A percentile compares a stretch with the other conserved stretches of the same genome.
Conservation (phyloP, 1,284 basidiomycete genomes). For the Erythrobasidium hasegawianum region DNA sequence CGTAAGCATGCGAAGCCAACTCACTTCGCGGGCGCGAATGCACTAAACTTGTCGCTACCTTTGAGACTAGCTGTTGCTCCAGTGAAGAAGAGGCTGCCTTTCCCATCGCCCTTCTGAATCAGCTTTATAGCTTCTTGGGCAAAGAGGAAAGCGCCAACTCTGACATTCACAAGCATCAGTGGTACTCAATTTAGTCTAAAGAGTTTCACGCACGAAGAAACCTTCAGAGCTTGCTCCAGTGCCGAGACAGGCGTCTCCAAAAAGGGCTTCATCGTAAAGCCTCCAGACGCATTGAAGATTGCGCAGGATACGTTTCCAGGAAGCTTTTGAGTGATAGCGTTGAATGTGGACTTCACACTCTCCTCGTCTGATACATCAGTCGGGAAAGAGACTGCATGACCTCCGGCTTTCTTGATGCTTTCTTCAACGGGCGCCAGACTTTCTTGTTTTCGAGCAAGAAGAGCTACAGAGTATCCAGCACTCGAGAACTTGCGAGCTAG, state of each 20-base stretch:
- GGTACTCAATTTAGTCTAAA: neutral
- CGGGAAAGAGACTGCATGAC: conserved; percentile 28
- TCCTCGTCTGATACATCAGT: conserved; percentile 21
- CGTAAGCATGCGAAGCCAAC: neutral
- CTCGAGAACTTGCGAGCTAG: conserved; percentile 22
- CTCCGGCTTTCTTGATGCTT: conserved; percentile 16
- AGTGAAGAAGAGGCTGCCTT: conserved; percentile 28
- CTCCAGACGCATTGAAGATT: conserved; percentile 31
- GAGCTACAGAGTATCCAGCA: conserved; percentile 21
- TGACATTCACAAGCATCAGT: neutral
- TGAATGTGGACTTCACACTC: conserved; percentile 22
- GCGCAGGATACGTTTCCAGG: conserved; percentile 14
- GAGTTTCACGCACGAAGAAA: conserved; percentile 28
- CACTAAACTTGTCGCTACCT: conserved; percentile 27
- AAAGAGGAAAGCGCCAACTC: conserved; percentile 25
- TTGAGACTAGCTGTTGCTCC: conserved; percentile 30
- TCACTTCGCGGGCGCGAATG: conserved; percentile 33
- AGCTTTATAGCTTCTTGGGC: conserved; percentile 26
- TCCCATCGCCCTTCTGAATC: neutral
- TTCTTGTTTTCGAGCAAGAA: conserved; percentile 24
- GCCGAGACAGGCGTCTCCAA: conserved; percentile 12
- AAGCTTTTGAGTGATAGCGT: conserved; percentile 21
- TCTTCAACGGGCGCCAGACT: conserved; percentile 15
- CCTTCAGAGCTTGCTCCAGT: conserved; percentile 18
- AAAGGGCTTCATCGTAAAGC: conserved; percentile 21